phyloP scores from a whole-genome alignment of 192 early-diverging fungal species.

The Jimgerdemannia lactiflua region DNA sequence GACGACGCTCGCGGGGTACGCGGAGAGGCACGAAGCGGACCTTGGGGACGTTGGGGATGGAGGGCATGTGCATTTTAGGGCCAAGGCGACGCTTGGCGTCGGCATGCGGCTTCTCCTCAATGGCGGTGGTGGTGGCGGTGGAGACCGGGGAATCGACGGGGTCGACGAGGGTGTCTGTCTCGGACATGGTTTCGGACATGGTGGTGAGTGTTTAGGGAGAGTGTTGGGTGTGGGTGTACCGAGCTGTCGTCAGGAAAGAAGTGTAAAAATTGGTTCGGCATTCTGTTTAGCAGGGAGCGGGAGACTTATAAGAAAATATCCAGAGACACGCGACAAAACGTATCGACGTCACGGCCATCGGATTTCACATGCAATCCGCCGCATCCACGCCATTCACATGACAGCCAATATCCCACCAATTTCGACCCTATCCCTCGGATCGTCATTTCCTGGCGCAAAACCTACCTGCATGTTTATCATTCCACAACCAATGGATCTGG shows the following conservation, averaged over 20 bases:
- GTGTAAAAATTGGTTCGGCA: background rate
- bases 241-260: background rate
- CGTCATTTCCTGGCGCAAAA: too few species aligned
- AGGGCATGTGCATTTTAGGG: too few species aligned
- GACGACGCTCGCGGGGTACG: constrained; percentile 62
- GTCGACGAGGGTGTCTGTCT: background rate
- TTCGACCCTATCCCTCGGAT: too few species aligned
- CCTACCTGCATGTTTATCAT: too few species aligned
- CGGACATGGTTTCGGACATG: background rate
- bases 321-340: background rate
- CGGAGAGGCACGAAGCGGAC: constrained; percentile 59
- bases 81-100: background rate
- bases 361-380: background rate
- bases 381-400: too few species aligned
- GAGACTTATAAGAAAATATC: background rate
- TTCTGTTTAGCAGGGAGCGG: too few species aligned
- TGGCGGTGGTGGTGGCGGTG: too few species aligned
- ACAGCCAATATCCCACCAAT: too few species aligned
- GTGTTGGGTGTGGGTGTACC: background rate
- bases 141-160: background rate
- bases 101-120: too few species aligned
- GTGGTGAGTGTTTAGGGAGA: background rate
- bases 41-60: background rate
- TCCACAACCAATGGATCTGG: too few species aligned
- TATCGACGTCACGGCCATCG: background rate